A percentile compares a stretch with the other conserved stretches of the same genome.
These are phyloP conservation scores for Phytophthora rubi DNA, from an alignment of 352 stramenopile species.

Conservation along the genomic window DNA sequence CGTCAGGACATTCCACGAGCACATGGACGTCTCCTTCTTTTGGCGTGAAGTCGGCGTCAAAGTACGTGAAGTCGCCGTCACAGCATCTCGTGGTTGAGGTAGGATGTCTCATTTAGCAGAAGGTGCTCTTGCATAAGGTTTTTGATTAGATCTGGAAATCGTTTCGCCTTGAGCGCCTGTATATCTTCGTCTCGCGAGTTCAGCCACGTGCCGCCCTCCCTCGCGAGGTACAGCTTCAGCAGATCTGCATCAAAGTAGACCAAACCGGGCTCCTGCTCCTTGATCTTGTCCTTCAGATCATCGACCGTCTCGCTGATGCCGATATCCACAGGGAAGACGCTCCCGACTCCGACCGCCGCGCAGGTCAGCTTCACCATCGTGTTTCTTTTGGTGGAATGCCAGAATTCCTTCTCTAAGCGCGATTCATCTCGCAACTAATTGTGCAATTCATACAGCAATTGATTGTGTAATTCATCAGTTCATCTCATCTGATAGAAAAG, in stretches of 20 bases:
- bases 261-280: conserved; percentile 22
- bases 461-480: too few relatives aligned
- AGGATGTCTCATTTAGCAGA: conserved; percentile 10
- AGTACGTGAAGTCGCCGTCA: conserved; percentile 18
- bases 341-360: conserved; percentile 29
- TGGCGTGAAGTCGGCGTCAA: conserved; percentile 21
- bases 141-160: conserved; percentile 29
- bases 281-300: conserved; percentile 41
- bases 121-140: conserved; percentile 26
- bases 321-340: conserved; percentile 4
- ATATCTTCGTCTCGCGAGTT: conserved; percentile 14
- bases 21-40: conserved; percentile 31
- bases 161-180: conserved; percentile 13
- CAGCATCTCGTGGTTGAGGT: too few relatives aligned
- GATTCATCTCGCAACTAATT: too few relatives aligned
- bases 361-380: conserved; percentile 33
- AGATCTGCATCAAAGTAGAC: conserved; percentile 23
- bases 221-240: conserved; percentile 1
- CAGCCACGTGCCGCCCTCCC: conserved; percentile 26
- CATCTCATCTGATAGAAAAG: too few relatives aligned
- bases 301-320: too few relatives aligned
- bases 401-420: conserved; percentile 14
- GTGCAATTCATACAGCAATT: too few relatives aligned
- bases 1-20: conserved; percentile 27
- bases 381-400: conserved; percentile 18